Conservation (phyloP, 257 asterid species). For the Fraxinus cuspidata region DNA sequence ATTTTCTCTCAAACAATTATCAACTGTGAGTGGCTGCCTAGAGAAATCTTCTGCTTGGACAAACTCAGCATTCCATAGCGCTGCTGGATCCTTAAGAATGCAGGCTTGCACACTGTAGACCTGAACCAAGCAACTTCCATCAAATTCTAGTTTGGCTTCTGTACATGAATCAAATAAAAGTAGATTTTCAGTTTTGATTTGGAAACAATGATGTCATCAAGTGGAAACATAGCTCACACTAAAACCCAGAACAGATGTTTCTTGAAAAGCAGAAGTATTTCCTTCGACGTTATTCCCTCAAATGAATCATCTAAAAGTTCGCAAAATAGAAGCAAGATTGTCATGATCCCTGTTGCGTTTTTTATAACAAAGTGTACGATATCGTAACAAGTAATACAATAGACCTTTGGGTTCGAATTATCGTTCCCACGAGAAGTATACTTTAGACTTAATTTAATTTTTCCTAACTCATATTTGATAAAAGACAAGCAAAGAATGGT, state of each 20-base stretch:
- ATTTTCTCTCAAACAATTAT: conserved; percentile 78
- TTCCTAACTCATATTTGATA: too few species aligned
- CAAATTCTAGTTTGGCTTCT: conserved; percentile 80
- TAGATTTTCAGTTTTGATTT: background rate
- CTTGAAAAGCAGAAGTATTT: background rate
- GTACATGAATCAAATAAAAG: conserved; percentile 21
- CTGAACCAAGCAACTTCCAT: conserved; percentile 66
- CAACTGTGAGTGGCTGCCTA: conserved; percentile 56
- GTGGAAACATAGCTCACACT: background rate
- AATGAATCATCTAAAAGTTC: conserved; percentile 8
- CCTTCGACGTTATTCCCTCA: conserved; percentile 12
- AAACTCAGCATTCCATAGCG: conserved; percentile 88
- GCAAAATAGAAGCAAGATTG: conserved; percentile 21
- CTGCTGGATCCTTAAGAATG: conserved; percentile 89
- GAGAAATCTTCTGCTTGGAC: conserved; percentile 83
- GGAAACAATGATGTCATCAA: conserved; percentile 17
- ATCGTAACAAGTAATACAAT: too few species aligned
- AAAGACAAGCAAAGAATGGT: too few species aligned
- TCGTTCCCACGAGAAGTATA: too few species aligned
- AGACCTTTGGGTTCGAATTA: too few species aligned
- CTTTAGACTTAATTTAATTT: too few species aligned
- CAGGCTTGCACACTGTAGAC: conserved; percentile 86
- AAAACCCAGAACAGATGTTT: background rate
- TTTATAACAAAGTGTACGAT: too few species aligned
- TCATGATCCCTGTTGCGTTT: too few species aligned